Evolutionary conservation across 2,329 filamentous ascomycete species (phyloP).

Genomic region (Cytospora mali): DNA sequence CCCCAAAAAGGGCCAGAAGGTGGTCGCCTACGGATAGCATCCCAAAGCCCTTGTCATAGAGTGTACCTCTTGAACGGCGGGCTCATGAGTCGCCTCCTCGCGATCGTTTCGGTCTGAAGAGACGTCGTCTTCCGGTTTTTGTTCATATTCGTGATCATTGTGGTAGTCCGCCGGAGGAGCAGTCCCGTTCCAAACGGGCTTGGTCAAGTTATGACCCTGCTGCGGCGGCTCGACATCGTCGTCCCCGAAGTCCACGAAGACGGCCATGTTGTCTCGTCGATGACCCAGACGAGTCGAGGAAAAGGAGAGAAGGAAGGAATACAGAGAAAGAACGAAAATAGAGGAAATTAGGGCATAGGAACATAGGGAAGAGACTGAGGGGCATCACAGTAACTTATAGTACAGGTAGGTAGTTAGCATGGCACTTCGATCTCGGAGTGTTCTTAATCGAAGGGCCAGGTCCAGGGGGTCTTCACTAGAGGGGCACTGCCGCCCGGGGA

Average conservation of each 20-base stretch:
- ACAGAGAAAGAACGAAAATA: not conserved
- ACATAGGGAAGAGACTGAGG: not conserved
- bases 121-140: not conserved
- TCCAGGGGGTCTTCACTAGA: not conserved
- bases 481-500: conserved; percentile 19
- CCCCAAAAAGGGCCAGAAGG: conserved; percentile 32
- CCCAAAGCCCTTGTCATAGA: conserved; percentile 63
- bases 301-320: not conserved
- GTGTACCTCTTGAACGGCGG: conserved; percentile 47
- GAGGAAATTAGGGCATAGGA: not conserved
- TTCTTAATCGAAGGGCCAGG: not conserved
- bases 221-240: conserved; percentile 36
- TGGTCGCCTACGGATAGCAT: conserved; percentile 67
- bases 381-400: not conserved
- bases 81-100: conserved; percentile 31
- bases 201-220: conserved; percentile 30
- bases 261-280: conserved; percentile 34
- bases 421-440: not conserved
- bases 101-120: conserved; percentile 22
- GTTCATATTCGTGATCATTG: conserved; percentile 2
- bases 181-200: conserved; percentile 34
- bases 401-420: not conserved
- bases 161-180: conserved; percentile 23
- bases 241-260: conserved; percentile 39
- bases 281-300: not conserved